Conservation (phyloP, 2,329 filamentous ascomycete species). For the Colletotrichum magnum region DNA sequence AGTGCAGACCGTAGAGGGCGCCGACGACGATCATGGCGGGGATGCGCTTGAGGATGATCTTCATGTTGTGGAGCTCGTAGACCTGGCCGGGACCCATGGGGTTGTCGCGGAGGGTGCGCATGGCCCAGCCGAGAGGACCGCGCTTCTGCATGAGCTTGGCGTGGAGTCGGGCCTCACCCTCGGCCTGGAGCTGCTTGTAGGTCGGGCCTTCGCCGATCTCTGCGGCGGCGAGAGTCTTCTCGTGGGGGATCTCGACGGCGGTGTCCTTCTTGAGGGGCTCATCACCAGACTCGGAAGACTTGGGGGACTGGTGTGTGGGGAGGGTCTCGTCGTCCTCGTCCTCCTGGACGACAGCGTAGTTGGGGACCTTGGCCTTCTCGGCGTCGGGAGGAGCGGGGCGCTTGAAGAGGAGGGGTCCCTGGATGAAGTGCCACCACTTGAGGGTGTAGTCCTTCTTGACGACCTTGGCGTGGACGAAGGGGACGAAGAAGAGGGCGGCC, state of each 20-base stretch:
- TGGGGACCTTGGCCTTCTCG: slow-evolving; percentile 74
- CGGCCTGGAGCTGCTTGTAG: slow-evolving; percentile 74
- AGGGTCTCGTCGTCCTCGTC: slow-evolving; percentile 59
- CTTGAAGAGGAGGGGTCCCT: slow-evolving; percentile 75
- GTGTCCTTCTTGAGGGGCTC: slow-evolving; percentile 57
- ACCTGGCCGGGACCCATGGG: slow-evolving; percentile 79
- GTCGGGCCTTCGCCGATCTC: slow-evolving; percentile 64
- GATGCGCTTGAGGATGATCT: slow-evolving; percentile 73
- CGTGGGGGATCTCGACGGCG: slow-evolving; percentile 48
- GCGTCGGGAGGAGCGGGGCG: slow-evolving; percentile 69
- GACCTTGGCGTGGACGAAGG: slow-evolving; percentile 75
- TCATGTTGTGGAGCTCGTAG: slow-evolving; percentile 81
- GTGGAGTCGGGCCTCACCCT: slow-evolving; percentile 71
- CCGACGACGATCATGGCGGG: slow-evolving; percentile 77
- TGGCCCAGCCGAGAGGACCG: slow-evolving; percentile 85
- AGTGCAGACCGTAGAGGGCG: slow-evolving; percentile 81
- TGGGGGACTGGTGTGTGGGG: slow-evolving; percentile 47
- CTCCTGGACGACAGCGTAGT: slow-evolving; percentile 84
- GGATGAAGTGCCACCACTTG: slow-evolving; percentile 73
- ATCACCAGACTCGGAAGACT: slow-evolving; percentile 49
- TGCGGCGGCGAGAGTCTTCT: slow-evolving; percentile 46
- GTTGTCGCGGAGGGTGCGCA: slow-evolving; percentile 82
- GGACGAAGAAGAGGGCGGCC: slow-evolving; percentile 80
- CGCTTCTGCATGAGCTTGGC: slow-evolving; percentile 72
- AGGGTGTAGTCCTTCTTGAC: slow-evolving; percentile 78